Evolutionary conservation across 352 stramenopile species (phyloP), one percentile per base, ranked within the genome.

Genomic region (Lagenidium giganteum): DNA sequence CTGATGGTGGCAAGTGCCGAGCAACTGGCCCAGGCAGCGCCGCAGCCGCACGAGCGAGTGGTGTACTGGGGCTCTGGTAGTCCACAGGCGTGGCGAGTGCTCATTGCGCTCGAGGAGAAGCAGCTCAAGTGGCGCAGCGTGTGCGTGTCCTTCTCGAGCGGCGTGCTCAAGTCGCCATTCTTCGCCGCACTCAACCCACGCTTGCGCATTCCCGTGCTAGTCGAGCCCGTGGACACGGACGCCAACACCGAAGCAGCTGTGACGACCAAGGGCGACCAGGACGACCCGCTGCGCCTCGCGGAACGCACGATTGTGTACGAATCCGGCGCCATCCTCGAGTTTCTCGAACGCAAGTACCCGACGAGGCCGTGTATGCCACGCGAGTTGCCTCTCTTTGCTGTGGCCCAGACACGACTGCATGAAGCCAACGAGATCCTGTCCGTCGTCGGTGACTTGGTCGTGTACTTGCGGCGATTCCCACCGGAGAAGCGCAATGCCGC

Each of bases 341-440:
- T 80, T 44, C 50, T 92, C n/a, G 80, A 92, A 58, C 68, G 68
- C 21, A 76, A 74, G 22, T 87, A 80, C 51, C 51, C 73, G 12
- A 33, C 39, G 4, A 52, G 47, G 16, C 57, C 63, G 2, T 83
- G 67, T 44, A 76, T 89, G 70, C 76, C 76, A 3, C 18, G 22
- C 16, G 61, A 65, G 6, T 56, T 83, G 18, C 40, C 63, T 21
- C 48, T 60, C 17, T 92, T 83, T 47, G 80, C 76, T 8, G 54
- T 86, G 12, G 80, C 80, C 5, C 74, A 92, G 66, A 83, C 73
- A 28, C 70, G 80, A 29, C 61, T 92, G 47, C 76, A 89, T 42
- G 80, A 92, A 57, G 70, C 76, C 8, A 92, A 92, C 46, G 80
- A 92, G 66, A 85, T 89, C 46, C 54, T 92, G 23, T 92, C 80